Evolutionary conservation across 2,329 filamentous ascomycete genomes (phyloP).

Genomic region (Camillea tinctor): DNA sequence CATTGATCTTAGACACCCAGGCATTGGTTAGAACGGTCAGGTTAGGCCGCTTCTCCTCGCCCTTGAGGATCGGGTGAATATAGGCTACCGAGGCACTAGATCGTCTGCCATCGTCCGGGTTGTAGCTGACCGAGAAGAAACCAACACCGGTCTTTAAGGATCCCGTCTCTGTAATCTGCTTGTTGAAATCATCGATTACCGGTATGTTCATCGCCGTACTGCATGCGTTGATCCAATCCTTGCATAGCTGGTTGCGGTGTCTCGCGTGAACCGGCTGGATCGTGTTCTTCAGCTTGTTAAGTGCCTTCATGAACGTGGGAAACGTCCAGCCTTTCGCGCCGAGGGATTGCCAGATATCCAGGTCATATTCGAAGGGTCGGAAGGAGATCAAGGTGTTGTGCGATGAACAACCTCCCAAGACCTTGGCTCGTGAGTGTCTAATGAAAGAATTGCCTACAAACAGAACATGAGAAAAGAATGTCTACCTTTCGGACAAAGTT

Average conservation of each 20-base stretch:
- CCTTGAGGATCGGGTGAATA: slow-evolving; percentile 85
- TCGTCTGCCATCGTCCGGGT: slow-evolving; percentile 80
- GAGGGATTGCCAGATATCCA: slow-evolving; percentile 77
- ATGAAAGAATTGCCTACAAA: slow-evolving; percentile 79
- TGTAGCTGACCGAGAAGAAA: slow-evolving; percentile 90
- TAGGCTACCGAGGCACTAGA: slow-evolving; percentile 89
- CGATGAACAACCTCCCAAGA: slow-evolving; percentile 87
- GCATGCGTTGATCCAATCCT: slow-evolving; percentile 85
- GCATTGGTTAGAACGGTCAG: slow-evolving; percentile 83
- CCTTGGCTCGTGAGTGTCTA: slow-evolving; percentile 87
- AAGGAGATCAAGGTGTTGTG: slow-evolving; percentile 95
- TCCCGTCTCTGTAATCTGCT: slow-evolving; percentile 73
- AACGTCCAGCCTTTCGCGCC: slow-evolving; percentile 87
- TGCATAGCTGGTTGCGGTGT: slow-evolving; percentile 86
- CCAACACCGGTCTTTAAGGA: slow-evolving; percentile 74
- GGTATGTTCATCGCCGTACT: slow-evolving; percentile 77
- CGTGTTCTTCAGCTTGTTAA: slow-evolving; percentile 86
- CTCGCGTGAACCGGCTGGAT: slow-evolving; percentile 82
- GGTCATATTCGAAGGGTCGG: slow-evolving; percentile 85
- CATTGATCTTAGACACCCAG: slow-evolving; percentile 80
- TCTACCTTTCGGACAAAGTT: neutral
- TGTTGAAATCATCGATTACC: slow-evolving; percentile 81
- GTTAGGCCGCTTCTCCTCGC: slow-evolving; percentile 79
- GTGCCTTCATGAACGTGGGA: slow-evolving; percentile 75
- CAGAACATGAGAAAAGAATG: slow-evolving; percentile 23